Evolutionary conservation across 345 rosid genomes (phyloP).

Genomic region (Mallotus nudiflorus): DNA sequence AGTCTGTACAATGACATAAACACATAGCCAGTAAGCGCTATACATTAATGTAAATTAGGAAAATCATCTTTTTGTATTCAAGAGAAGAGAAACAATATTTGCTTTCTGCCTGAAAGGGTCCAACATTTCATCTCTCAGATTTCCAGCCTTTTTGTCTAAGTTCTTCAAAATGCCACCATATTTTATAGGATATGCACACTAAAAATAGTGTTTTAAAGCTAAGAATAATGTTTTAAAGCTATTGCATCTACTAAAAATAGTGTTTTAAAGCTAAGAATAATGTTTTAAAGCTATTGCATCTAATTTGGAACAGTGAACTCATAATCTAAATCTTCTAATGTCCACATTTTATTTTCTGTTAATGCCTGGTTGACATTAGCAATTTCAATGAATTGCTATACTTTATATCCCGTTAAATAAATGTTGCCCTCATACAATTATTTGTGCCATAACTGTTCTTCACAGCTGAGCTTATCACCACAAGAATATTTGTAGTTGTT

Average conservation of each 20-base stretch:
- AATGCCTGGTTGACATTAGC: not conserved
- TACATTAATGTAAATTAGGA: not conserved
- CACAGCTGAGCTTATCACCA: not conserved
- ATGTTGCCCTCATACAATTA: not conserved
- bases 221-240: not conserved
- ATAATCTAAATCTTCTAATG: not conserved
- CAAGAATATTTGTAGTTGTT: not conserved
- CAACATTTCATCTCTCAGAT: too few species aligned
- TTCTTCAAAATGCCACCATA: too few species aligned
- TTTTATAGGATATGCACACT: not conserved
- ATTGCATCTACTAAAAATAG: too few species aligned
- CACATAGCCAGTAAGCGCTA: too few species aligned
- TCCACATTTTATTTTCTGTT: not conserved
- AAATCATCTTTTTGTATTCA: not conserved
- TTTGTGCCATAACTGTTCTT: not conserved
- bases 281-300: slow-evolving; percentile 4
- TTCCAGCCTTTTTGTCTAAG: not conserved
- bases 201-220: too few species aligned
- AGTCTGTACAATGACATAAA: too few species aligned
- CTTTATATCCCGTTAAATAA: not conserved
- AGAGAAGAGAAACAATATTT: not conserved
- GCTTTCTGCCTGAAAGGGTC: not conserved
- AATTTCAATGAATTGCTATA: not conserved
- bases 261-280: not conserved
- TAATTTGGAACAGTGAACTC: not conserved